Base-by-base conservation (phyloP, 2,329 filamentous ascomycete species). In the Fusarium verrucosum region DNA sequence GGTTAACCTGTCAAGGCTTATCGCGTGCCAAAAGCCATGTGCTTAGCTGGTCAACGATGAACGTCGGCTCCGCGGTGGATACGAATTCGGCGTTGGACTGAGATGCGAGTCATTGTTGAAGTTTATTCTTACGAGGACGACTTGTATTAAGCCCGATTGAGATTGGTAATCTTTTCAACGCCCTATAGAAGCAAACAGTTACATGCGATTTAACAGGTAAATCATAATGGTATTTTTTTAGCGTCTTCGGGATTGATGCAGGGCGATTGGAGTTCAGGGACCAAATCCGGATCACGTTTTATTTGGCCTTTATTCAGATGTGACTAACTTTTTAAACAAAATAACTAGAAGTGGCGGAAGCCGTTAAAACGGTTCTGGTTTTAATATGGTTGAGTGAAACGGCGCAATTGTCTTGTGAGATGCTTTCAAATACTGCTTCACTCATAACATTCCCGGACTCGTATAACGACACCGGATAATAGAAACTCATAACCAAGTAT, bases 61-160 rank as follows among this genome's bases (percentile, higher is more conserved):
- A 55, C 32, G 47, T 59, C 62, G 62, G 62, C 44, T 66, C 62
- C 62, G 62, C 62, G 47, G 62, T 66, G 62, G 62, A 41, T 44
- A 40, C 25, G 4, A 7, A 10, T 23, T 51, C 47, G 50, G 44
- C 44, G 33, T 42, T 43, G 36, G 19, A 28, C 25, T 43, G 40
- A 11, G 28, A 38, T 41, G 20, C 50, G 62, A 66, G 47, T 62
- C 49, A 63, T 43, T 45, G 50, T 38, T 23, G 26, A 62, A 58
- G 6, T 19, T 35, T 49, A 36, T 37, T 40, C 22, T 46, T 17
- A 13, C 14, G 14, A 23, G 19, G 14, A 32, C 4, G 9, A 7
- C 30, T 8, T 32, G 14, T 4, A 32, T 26, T 11, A 10, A 7
- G 37, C 7, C 4, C 32, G n/a, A 4, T 19, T 32, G 16, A 47